Conservation (phyloP, 495 filamentous ascomycete species). For the Cercophora sp. region DNA sequence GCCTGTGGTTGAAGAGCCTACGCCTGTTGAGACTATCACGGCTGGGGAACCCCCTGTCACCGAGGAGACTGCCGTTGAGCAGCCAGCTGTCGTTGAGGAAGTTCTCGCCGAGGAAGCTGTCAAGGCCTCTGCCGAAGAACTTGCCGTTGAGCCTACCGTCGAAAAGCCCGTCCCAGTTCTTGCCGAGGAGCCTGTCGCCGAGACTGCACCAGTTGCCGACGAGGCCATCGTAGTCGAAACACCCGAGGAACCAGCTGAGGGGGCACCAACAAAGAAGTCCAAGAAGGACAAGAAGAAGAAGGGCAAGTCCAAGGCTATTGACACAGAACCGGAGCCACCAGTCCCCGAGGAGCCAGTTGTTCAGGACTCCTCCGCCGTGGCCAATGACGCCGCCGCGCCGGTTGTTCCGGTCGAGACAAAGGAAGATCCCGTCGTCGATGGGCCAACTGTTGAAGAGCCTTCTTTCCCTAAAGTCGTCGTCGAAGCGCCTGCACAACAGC, state of each 20-base stretch:
- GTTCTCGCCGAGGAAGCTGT: background rate
- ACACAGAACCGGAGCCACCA: too few relatives aligned
- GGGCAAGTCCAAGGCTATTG: too few relatives aligned
- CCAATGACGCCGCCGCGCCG: too few relatives aligned
- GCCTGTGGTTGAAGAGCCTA: constrained; percentile 22
- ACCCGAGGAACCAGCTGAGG: background rate
- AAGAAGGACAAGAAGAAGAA: constrained; percentile 23
- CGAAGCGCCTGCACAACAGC: too few relatives aligned
- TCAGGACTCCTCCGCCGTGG: too few relatives aligned
- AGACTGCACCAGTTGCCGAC: background rate
- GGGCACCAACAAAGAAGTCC: constrained; percentile 16
- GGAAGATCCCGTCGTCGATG: too few relatives aligned
- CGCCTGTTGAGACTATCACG: background rate
- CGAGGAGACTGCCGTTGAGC: background rate
- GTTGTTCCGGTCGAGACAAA: too few relatives aligned
- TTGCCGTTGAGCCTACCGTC: background rate
- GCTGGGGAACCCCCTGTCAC: background rate
- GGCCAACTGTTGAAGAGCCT: too few relatives aligned
- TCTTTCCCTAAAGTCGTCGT: too few relatives aligned
- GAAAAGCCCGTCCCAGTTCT: background rate
- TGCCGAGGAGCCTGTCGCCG: background rate
- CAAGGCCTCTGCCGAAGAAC: background rate
- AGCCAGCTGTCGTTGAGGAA: background rate
- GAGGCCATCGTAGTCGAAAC: background rate
- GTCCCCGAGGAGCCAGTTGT: too few relatives aligned